Percentiles rank a stretch among this genome's conserved stretches.
phyloP scores from a whole-genome alignment of 768 basidiomycete genomes.

The Porpolomopsis calyptriformis region DNA sequence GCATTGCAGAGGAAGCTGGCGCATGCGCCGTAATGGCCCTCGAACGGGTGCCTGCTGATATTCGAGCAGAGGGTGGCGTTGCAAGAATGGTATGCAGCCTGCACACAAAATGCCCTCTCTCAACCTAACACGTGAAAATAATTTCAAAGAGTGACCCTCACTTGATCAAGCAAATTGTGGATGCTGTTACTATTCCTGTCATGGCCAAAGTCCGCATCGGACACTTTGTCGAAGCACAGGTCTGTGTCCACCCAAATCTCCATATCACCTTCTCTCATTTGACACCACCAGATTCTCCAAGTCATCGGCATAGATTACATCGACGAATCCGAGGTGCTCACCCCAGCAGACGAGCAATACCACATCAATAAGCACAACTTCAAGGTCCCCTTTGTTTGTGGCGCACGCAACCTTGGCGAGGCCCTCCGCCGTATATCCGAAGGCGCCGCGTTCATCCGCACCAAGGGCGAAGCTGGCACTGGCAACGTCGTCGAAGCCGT shows the following conservation, averaged over 20 bases:
- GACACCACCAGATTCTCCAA: constrained; percentile 69
- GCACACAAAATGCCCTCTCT: background rate
- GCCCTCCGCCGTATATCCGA: constrained; percentile 94
- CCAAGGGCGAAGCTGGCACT: constrained; percentile 88
- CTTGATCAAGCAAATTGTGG: constrained; percentile 95
- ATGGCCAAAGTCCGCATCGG: constrained; percentile 97
- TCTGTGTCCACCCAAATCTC: constrained; percentile 21
- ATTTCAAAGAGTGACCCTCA: constrained; percentile 70
- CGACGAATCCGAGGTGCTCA: constrained; percentile 90
- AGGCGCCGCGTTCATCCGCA: constrained; percentile 97
- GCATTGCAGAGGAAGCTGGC: constrained; percentile 94
- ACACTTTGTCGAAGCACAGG: constrained; percentile 95
- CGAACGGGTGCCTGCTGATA: constrained; percentile 92
- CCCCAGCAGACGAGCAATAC: constrained; percentile 90
- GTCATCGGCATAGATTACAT: constrained; percentile 93
- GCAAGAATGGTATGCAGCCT: constrained; percentile 73
- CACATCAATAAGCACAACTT: constrained; percentile 96
- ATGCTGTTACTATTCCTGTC: constrained; percentile 91
- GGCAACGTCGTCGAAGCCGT: constrained; percentile 93
- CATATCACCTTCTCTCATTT: constrained; percentile 3
- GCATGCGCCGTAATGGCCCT: constrained; percentile 98
- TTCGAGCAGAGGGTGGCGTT: constrained; percentile 84
- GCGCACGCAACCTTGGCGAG: constrained; percentile 90
- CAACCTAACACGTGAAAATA: background rate
- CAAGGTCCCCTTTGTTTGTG: constrained; percentile 95